Evolutionary conservation across 805 yeast species (phyloP), one percentile per base, ranked within the genome.

Genomic region (Suhomyces sp.): DNA sequence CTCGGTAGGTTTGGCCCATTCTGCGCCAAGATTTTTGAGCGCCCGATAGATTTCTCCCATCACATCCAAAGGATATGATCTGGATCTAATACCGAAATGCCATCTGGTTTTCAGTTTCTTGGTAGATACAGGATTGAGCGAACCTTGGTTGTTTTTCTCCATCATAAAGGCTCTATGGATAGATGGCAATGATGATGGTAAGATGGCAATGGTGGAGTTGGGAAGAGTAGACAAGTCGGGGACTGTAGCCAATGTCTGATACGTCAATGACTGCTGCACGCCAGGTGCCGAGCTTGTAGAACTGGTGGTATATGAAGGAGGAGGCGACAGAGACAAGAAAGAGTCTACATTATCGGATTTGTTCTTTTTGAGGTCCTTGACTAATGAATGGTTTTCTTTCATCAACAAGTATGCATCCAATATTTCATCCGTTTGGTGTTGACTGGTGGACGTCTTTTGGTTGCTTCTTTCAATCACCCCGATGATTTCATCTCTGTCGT

Each of bases 21-120:
- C 97, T 0, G 98, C 98, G 1, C 97, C 97, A 51, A 94, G 74
- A 63, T 89, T 90, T 71, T 89, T 89, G 66, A 94, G 77, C 1
- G 98, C 98, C 46, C 97, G 80, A 72, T 94, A 94, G 44, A 94
- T 92, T 68, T 94, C 99, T 26, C 97, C 97, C 98, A 94, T 94
- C 3, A 94, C 99, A 69, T 94, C 99, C 61, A 94, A 77, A 33
- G 99, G 98, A 67, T 94, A 94, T 0, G 97, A 90, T 63, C 97
- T 80, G 7, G 97, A 90, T 66, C 99, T 80, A 55, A 94, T 94
- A 59, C 99, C 99, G 66, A 94, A 94, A 76, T 94, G 99, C 99
- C 99, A 94, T 70, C 96, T 85, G 6, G 97, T 90, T 71, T 91
- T 93, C 56, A 93, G 88, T 68, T 90, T 90, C 69, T 93, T 91